A percentile compares a stretch with the other conserved stretches of the same genome.
Conservation (phyloP, 768 basidiomycete genomes). For the Amanita subjunquillea region DNA sequence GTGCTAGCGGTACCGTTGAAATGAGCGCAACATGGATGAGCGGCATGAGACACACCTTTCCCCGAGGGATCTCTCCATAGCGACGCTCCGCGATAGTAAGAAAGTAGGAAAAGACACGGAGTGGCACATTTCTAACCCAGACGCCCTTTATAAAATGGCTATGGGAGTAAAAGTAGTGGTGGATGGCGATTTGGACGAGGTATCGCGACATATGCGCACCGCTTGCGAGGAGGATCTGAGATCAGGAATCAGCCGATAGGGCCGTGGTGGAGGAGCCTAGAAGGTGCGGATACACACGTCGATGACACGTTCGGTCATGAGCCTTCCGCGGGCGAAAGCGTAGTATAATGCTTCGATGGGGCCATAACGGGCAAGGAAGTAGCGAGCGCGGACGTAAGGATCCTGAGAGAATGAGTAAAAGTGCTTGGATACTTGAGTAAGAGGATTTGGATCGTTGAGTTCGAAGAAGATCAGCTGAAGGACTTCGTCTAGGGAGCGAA, state of each 20-base stretch:
- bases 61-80: constrained; percentile 58
- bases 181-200: constrained; percentile 66
- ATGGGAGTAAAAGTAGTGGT: constrained; percentile 68
- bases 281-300: constrained; percentile 40
- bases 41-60: constrained; percentile 29
- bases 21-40: not conserved
- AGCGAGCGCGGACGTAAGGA: constrained; percentile 67
- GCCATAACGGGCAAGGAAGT: constrained; percentile 70
- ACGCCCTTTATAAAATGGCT: constrained; percentile 65
- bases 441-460: constrained; percentile 50
- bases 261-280: constrained; percentile 4
- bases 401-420: constrained; percentile 56
- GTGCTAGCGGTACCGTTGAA: constrained; percentile 24
- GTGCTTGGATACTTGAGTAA: constrained; percentile 49
- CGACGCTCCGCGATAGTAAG: constrained; percentile 43
- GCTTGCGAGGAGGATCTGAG: constrained; percentile 60
- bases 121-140: constrained; percentile 60
- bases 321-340: constrained; percentile 63
- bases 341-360: constrained; percentile 59
- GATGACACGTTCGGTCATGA: constrained; percentile 54
- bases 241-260: constrained; percentile 11
- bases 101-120: constrained; percentile 55
- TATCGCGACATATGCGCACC: constrained; percentile 76
- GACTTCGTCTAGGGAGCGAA: constrained; percentile 39
- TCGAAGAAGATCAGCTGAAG: constrained; percentile 67